These are phyloP conservation scores for Sphaerobolus stellatus DNA, from an alignment of 1,284 basidiomycete genomes.

Conservation along the genomic window DNA sequence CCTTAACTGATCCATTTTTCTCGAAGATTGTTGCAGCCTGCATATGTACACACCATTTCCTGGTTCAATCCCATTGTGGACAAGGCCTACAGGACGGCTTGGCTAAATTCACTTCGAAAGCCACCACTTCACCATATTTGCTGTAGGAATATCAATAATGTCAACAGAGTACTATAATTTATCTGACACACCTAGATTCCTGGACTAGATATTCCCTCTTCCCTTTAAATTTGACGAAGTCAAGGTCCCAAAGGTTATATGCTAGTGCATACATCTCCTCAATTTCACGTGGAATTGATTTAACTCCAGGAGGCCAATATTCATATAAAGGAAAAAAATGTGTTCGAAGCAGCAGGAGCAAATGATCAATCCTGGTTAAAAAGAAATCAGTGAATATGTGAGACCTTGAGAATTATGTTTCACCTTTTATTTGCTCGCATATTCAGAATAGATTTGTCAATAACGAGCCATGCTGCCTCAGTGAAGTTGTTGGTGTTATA, in stretches of 20 bases:
- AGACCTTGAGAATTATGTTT: not conserved
- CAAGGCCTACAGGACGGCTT: no score
- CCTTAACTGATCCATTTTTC: no score
- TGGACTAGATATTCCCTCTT: not conserved
- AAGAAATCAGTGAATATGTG: not conserved
- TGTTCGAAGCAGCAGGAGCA: not conserved
- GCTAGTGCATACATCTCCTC: not conserved
- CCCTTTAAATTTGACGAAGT: not conserved
- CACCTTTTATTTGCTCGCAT: not conserved
- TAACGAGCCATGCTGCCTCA: not conserved
- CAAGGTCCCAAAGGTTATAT: not conserved
- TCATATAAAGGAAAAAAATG: not conserved
- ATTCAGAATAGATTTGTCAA: not conserved
- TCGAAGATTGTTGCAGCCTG: no score
- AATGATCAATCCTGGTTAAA: not conserved
- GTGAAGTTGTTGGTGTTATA: not conserved
- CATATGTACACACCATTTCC: no score
- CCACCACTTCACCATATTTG: no score
- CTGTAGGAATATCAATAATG: no score
- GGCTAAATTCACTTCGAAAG: no score
- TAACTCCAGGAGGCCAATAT: not conserved
- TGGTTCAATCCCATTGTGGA: no score
- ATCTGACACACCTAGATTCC: not conserved
- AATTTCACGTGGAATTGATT: not conserved
- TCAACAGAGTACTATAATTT: no score